Evolutionary conservation across 1,139 yeast species (phyloP), one percentile per base, ranked within the genome.

Genomic region (Torulaspora globosa): DNA sequence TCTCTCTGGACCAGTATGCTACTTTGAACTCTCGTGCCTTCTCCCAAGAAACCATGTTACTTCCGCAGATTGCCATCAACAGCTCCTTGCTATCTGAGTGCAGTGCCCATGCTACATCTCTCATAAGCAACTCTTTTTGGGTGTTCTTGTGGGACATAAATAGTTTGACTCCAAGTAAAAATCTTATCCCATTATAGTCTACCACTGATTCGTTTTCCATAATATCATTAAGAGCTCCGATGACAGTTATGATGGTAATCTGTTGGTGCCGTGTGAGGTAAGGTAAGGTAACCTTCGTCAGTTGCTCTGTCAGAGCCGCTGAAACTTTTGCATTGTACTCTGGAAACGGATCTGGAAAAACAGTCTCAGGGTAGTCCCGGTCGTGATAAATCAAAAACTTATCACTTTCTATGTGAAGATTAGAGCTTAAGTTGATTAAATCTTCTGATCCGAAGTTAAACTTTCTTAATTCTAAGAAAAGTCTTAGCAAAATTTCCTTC

Each of bases 221-320:
- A 6, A 87, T 73, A 19, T 78, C 79, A 31, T 73, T 70, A 15
- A 85, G 69, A 1, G 89, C 82, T 39, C 77, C 80, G 10, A 87
- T 73, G 1, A 88, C 79, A 12, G 86, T 79, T 1, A 83, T 74
- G 34, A 90, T 74, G 0, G 96, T 88, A 23, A 84, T 80, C 61
- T 90, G 97, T 61, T 90, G 97, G 67, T 90, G 97, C 51, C 96
- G 78, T 0, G 96, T 88, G 39, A 90, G 65, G 51, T 83, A 82
- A 0, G 97, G 97, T 24, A 90, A 69, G 0, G 92, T 75, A 1
- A 78, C 70, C 49, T 76, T 80, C 44, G 79, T 79, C 41, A 90
- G 69, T 55, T 79, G 78, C 23, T 82, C 85, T 16, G 73, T 68
- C 23, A 90, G 68, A 4, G 76, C 63, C 2, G 70, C 73, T 2